Conservation (phyloP, 2,329 filamentous ascomycete species). For the Magnaporthiopsis incrustans region DNA sequence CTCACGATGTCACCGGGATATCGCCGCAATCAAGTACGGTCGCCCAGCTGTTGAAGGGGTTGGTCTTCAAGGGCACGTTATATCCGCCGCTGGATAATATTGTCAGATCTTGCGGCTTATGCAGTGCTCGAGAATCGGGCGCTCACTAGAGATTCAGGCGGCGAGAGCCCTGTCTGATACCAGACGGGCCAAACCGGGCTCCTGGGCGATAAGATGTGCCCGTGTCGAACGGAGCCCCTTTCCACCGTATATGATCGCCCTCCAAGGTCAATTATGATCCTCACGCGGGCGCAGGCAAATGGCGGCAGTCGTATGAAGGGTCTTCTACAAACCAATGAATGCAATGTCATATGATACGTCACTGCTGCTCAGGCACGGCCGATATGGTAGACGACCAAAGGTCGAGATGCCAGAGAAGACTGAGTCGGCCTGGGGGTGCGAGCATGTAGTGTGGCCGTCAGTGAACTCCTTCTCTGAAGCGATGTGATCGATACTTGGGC, state of each 20-base stretch:
- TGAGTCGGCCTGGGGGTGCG: constrained; percentile 59
- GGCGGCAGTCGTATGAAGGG: background rate
- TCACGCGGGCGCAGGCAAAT: background rate
- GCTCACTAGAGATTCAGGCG: constrained; percentile 79
- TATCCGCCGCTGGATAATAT: constrained; percentile 62
- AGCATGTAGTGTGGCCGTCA: constrained; percentile 6
- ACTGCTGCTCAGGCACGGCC: constrained; percentile 63
- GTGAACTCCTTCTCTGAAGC: constrained; percentile 6
- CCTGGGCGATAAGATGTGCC: constrained; percentile 79
- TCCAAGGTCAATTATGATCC: background rate
- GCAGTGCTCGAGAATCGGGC: too few relatives aligned
- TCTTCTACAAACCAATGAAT: constrained; percentile 56
- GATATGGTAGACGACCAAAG: constrained; percentile 72
- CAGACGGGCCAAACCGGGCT: constrained; percentile 75
- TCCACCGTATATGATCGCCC: background rate
- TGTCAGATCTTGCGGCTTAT: background rate
- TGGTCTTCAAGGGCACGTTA: constrained; percentile 71
- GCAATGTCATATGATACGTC: constrained; percentile 75
- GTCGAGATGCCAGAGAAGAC: constrained; percentile 86
- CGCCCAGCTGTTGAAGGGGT: constrained; percentile 76
- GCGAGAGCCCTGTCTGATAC: constrained; percentile 79
- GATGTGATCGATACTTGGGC: background rate
- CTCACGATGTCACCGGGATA: constrained; percentile 75
- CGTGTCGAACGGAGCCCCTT: constrained; percentile 76
- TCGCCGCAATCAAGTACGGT: constrained; percentile 77